Evolutionary conservation across 148 eudicot genomes (phyloP).

Genomic region (Simmondsia chinensis): DNA sequence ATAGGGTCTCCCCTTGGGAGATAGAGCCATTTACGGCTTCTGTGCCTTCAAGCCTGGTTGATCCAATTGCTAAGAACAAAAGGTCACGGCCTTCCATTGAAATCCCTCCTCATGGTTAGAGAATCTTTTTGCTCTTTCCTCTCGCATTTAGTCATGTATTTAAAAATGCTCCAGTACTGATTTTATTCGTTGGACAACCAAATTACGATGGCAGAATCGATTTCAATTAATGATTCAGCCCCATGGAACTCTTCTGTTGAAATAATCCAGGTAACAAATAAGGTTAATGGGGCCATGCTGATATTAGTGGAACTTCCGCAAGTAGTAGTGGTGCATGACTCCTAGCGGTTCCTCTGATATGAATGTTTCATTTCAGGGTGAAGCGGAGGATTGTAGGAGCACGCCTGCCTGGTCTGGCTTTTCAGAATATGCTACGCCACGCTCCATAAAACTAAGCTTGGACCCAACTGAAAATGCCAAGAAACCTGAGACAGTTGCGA

Average conservation of each 20-base stretch:
- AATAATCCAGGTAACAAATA: slow-evolving; percentile 26
- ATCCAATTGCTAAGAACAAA: slow-evolving; percentile 48
- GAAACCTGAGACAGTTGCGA: slow-evolving; percentile 25
- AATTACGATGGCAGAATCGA: slow-evolving; percentile 39
- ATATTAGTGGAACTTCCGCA: no score
- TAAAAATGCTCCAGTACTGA: no score
- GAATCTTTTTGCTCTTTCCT: neutral
- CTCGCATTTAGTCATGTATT: neutral
- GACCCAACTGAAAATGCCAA: slow-evolving; percentile 20
- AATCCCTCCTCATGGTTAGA: slow-evolving; percentile 48
- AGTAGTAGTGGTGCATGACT: neutral
- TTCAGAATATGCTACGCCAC: slow-evolving; percentile 29
- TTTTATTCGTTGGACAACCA: no score
- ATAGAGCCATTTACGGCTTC: slow-evolving; percentile 74
- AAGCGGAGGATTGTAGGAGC: slow-evolving; percentile 46
- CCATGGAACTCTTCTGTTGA: slow-evolving; percentile 44
- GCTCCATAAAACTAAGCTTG: slow-evolving; percentile 14
- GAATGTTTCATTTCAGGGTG: slow-evolving; percentile 30
- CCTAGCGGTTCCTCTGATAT: slow-evolving; percentile 7
- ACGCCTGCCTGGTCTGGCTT: slow-evolving; percentile 43
- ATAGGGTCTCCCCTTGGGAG: slow-evolving; percentile 94
- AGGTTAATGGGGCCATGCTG: no score
- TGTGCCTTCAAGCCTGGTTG: slow-evolving; percentile 28
- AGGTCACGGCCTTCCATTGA: slow-evolving; percentile 56
- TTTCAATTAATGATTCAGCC: slow-evolving; percentile 32